Base-by-base conservation (phyloP, 805 yeast genomes). In the Lipomyces chichibuensis region DNA sequence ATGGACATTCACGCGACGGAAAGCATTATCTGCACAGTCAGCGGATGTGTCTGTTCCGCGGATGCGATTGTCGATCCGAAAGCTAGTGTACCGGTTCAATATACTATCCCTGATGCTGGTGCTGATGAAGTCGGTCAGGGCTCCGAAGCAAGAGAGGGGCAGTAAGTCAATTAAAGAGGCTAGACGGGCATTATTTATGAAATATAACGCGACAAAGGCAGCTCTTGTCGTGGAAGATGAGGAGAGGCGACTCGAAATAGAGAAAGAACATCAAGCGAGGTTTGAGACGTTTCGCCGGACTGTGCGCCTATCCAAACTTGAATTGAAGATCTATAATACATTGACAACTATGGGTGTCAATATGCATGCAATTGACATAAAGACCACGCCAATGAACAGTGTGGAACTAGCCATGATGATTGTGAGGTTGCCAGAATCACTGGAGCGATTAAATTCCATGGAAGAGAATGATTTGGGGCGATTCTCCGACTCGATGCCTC, bases 41-140 rank as follows among this genome's bases (percentile, higher is more conserved):
- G 33, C 17, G 56, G 56, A 14, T 25, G 56, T 14, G 43, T 14
- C 46, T 14, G 33, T 33, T 11, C 37, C 43, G 7, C 20, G 11
- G 39, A 56, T 56, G 23, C 20, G 27, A 56, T 20, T 25, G 35
- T 25, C 59, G 25, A 33, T 56, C 27, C 59, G 43, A 3, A 56
- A 56, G 23, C 39, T 56, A n/a, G 59, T 33, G 33, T 32, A 56
- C 59, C 33, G 59, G 23, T 32, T 56, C 43, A 56, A n/a, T 33
- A 13, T 56, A 20, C 25, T 56, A n/a, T 56, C 43, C 39, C 33
- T 56, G 8, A 20, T 56, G 33, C 46, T 32, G 14, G 37, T 20
- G 11, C n/a, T 56, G 11, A 56, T 56, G 43, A 29, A 56, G 43
- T 29, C 59, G 7, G 59, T 56, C 7, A 13, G 43, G 23, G 8